Percentiles rank a stretch among this genome's conserved stretches.
Evolutionary conservation across 768 basidiomycete genomes (phyloP).

Genomic region (Kwoniella heveanensis): DNA sequence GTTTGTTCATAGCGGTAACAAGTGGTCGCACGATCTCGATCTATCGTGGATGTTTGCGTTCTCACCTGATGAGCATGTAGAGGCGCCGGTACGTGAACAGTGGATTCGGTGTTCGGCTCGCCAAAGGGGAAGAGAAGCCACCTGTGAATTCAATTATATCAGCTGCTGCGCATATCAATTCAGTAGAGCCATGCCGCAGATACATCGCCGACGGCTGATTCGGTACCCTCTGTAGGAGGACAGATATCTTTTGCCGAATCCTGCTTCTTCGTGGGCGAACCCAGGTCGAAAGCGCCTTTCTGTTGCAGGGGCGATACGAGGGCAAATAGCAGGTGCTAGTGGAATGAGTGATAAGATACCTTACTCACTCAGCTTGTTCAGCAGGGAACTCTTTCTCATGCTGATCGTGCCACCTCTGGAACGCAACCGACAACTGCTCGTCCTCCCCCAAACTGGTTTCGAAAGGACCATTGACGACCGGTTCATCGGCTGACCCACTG

Average conservation of each 20-base stretch:
- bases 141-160: too few relatives aligned
- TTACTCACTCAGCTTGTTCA: neutral
- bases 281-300: too few relatives aligned
- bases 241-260: too few relatives aligned
- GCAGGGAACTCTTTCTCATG: too few relatives aligned
- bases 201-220: too few relatives aligned
- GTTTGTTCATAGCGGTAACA: too few relatives aligned
- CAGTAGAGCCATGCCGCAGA: too few relatives aligned
- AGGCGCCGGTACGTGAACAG: constrained; percentile 2
- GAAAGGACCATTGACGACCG: neutral
- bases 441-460: neutral
- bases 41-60: neutral
- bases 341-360: neutral
- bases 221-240: too few relatives aligned
- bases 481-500: neutral
- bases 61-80: constrained; percentile 6
- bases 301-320: too few relatives aligned
- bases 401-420: neutral
- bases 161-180: too few relatives aligned
- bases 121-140: constrained; percentile 10
- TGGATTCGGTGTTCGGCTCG: neutral
- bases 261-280: too few relatives aligned
- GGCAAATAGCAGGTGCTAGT: too few relatives aligned
- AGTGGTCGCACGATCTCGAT: neutral
- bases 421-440: neutral